Percentiles rank a stretch among this genome's conserved stretches.
Conservation (phyloP, 192 early-diverging fungal species). For the Neocallimastix lanati region DNA sequence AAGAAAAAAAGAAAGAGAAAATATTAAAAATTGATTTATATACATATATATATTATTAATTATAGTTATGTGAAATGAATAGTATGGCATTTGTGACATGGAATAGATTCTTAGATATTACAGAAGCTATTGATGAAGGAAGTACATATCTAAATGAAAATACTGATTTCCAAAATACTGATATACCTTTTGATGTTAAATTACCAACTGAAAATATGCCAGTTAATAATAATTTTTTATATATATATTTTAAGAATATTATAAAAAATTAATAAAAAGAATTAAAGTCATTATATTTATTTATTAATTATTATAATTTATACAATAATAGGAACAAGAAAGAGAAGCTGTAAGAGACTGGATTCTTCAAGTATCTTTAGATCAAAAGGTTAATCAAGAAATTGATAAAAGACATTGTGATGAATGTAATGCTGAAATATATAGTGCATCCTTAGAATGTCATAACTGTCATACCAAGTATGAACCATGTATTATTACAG, state of each 20-base stretch:
- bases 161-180: slow-evolving; percentile 32
- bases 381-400: slow-evolving; percentile 37
- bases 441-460: slow-evolving; percentile 27
- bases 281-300: no score
- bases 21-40: no score
- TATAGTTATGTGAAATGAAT: slow-evolving; percentile 32
- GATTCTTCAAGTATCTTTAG: slow-evolving; percentile 41
- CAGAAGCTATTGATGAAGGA: slow-evolving; percentile 42
- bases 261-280: no score
- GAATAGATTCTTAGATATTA: slow-evolving; percentile 39
- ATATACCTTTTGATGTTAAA: slow-evolving; percentile 34
- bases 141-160: slow-evolving; percentile 28
- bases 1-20: no score
- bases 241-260: no score
- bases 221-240: slow-evolving; percentile 8
- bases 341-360: slow-evolving; percentile 43
- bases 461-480: slow-evolving; percentile 16
- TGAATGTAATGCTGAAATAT: slow-evolving; percentile 26
- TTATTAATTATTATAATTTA: no score
- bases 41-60: no score
- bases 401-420: slow-evolving; percentile 35
- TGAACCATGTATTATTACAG: slow-evolving; percentile 41
- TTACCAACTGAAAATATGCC: slow-evolving; percentile 23
- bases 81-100: slow-evolving; percentile 46
- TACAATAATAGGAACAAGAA: slow-evolving; percentile 26